Percentiles rank a stretch among this genome's conserved stretches.
Conservation (phyloP, 1,284 basidiomycete genomes). For the Xerocomus cyaneibrunnescens region DNA sequence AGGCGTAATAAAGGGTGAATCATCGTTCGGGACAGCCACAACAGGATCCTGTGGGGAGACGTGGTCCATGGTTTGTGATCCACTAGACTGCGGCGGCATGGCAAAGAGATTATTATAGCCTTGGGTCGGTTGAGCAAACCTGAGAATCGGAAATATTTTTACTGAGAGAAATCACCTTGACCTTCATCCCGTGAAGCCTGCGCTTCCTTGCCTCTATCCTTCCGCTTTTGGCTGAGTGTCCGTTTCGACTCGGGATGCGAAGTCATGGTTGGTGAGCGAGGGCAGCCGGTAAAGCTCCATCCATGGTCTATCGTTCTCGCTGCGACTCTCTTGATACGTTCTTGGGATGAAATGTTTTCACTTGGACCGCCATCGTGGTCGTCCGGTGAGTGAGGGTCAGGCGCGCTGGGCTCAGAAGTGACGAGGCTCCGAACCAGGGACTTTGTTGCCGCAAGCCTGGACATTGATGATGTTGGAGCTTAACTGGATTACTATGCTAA, state of each 20-base stretch:
- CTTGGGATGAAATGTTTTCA: slow-evolving; percentile 47
- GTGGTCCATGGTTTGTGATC: slow-evolving; percentile 13
- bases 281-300: slow-evolving; percentile 47
- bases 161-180: slow-evolving; percentile 26
- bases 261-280: slow-evolving; percentile 31
- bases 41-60: slow-evolving; percentile 7
- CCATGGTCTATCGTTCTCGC: slow-evolving; percentile 59
- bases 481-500: slow-evolving; percentile 15
- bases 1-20: slow-evolving; percentile 76
- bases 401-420: slow-evolving; percentile 18
- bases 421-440: slow-evolving; percentile 22
- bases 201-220: slow-evolving; percentile 48
- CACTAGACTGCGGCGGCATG: slow-evolving; percentile 16
- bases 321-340: slow-evolving; percentile 41
- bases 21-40: slow-evolving; percentile 43
- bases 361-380: slow-evolving; percentile 29
- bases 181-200: slow-evolving; percentile 32
- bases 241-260: slow-evolving; percentile 46
- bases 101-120: slow-evolving; percentile 5
- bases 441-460: slow-evolving; percentile 28
- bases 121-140: slow-evolving; percentile 29
- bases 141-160: neutral
- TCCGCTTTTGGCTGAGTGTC: slow-evolving; percentile 55
- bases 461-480: slow-evolving; percentile 21
- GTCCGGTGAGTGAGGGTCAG: slow-evolving; percentile 13